Evolutionary conservation across 495 filamentous ascomycete species (phyloP), one percentile per base, ranked within the genome.

Genomic region (Xylaria telfairii): DNA sequence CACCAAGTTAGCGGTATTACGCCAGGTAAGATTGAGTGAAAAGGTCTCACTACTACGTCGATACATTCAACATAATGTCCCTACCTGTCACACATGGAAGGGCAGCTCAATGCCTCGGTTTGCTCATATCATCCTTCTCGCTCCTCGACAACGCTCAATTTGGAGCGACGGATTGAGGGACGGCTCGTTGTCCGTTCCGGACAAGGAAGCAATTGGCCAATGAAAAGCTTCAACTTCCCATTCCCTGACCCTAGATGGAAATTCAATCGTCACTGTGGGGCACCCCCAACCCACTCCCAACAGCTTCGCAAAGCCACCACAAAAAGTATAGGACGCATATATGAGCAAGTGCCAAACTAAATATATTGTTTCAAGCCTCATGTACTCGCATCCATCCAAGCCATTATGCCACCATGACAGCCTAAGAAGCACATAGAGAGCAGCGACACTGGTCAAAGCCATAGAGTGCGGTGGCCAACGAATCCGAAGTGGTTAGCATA

Each of bases 191-290:
- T 19, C 0, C 30, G n/a, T 42, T 26, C 9, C 17, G 32, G 34
- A 21, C 41, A 49, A 10, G n/a, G 21, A 41, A 47, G 66, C 66
- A 39, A 68, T 68, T 62, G 56, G 30, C 67, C 57, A 69, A 69
- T 69, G 26, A 69, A 24, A 61, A n/a, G 54, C 56, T 30, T 62
- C 56, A n/a, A 61, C 41, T 60, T 17, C 26, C 51, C 39, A 26
- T 67, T 57, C 3, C 12, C 49, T 46, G 65, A 42, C 65, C 39
- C 39, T 56, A 59, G 39, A 67, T 57, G 51, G 65, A 46, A 67
- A 67, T 41, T 67, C 37, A 59, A 32, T 28, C 49, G n/a, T n/a
- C 10, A 28, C 21, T 59, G 65, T 49, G 51, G 65, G 65, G 63
- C 30, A 28, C 12, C 6, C 44, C n/a, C n/a, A n/a, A n/a, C n/a